phyloP scores from a whole-genome alignment of 257 asterid genomes.

The Primulina tabacum region DNA sequence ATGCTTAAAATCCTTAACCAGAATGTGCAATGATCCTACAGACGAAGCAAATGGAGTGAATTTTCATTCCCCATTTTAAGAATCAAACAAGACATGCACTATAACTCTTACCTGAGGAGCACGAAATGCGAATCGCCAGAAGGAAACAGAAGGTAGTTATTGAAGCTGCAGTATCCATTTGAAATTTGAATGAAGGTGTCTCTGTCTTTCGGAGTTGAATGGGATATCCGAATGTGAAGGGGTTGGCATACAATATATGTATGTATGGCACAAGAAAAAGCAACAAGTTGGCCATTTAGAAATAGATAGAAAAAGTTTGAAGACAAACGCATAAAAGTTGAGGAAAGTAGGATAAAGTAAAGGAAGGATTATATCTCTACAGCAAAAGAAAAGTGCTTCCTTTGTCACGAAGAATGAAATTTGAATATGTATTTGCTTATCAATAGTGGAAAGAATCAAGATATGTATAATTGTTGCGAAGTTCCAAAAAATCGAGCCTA shows the following conservation, averaged over 20 bases:
- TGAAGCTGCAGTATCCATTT: slow-evolving; percentile 46
- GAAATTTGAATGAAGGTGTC: slow-evolving; percentile 30
- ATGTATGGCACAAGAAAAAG: slow-evolving; percentile 13
- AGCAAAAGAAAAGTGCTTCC: slow-evolving; percentile 53
- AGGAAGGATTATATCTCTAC: slow-evolving; percentile 39
- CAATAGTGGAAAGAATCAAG: not conserved
- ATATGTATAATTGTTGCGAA: no score
- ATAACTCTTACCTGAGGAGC: slow-evolving; percentile 45
- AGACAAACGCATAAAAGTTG: slow-evolving; percentile 19
- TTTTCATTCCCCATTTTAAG: not conserved
- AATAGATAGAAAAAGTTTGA: slow-evolving; percentile 24
- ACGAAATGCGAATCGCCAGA: slow-evolving; percentile 31
- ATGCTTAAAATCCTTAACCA: slow-evolving; percentile 20
- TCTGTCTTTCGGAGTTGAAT: slow-evolving; percentile 15
- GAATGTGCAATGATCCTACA: slow-evolving; percentile 31
- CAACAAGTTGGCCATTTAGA: slow-evolving; percentile 29
- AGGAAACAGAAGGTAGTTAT: slow-evolving; percentile 34
- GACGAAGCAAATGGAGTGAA: slow-evolving; percentile 10
- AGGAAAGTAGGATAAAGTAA: slow-evolving; percentile 37
- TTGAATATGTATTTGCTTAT: slow-evolving; percentile 42
- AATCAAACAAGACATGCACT: not conserved
- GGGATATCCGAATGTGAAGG: slow-evolving; percentile 22
- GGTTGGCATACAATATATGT: slow-evolving; percentile 9
- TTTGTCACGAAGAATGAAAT: slow-evolving; percentile 63
- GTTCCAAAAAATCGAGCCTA: no score